These are phyloP conservation scores for Cladosporium sp. DNA, from an alignment of 2,329 filamentous ascomycete genomes.

Conservation along the genomic window DNA sequence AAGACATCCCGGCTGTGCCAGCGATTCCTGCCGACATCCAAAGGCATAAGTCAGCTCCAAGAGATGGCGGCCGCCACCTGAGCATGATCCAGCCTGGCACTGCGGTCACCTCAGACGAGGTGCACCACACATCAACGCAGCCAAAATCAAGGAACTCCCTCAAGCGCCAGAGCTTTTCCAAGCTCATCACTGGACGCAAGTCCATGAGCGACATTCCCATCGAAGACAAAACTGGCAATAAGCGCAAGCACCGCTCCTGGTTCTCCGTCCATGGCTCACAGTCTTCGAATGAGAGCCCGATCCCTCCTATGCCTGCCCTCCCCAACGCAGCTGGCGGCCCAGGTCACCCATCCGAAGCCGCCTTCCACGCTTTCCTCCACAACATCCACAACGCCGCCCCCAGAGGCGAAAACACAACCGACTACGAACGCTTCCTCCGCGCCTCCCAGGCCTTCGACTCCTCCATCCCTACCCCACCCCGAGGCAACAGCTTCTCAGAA, in stretches of 20 bases:
- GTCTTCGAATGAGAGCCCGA: not conserved
- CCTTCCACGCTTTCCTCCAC: conserved; percentile 16
- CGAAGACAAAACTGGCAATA: not conserved
- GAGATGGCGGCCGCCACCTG: not conserved
- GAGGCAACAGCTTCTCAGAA: not conserved
- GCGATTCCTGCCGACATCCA: conserved; percentile 5
- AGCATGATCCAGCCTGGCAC: conserved; percentile 5
- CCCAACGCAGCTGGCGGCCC: not conserved
- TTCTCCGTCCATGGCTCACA: conserved; percentile 14
- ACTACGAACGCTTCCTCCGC: conserved; percentile 13
- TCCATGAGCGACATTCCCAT: not conserved
- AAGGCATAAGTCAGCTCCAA: conserved; percentile 3
- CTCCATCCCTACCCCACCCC: conserved; percentile 4
- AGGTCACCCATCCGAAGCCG: not conserved
- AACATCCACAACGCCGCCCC: conserved; percentile 8
- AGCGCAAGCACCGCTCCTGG: conserved; percentile 17
- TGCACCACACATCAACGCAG: not conserved
- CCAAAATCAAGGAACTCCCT: not conserved
- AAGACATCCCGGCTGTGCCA: conserved; percentile 4
- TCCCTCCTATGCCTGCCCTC: conserved; percentile 9
- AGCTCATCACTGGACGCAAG: conserved; percentile 6
- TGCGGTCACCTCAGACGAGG: conserved; percentile 13
- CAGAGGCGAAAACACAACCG: not conserved
- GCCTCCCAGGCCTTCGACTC: conserved; percentile 17
- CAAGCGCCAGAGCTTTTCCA: conserved; percentile 11